Conservation (phyloP, 495 filamentous ascomycete species). For the Daldinia bambusicola region DNA sequence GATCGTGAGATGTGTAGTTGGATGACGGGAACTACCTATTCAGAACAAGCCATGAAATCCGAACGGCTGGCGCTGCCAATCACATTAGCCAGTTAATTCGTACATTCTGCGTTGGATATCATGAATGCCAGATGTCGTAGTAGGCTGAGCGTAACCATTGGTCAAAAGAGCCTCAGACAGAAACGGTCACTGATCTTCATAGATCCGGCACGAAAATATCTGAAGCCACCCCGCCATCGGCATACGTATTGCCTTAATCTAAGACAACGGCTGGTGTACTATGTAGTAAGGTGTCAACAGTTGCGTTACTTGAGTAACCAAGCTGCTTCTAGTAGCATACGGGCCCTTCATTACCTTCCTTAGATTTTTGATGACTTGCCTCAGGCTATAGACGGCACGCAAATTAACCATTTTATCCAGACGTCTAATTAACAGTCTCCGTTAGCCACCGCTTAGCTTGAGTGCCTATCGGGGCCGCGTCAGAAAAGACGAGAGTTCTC, state of each 20-base stretch:
- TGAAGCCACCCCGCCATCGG: conserved; percentile 25
- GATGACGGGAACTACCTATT: not conserved
- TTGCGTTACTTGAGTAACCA: not conserved
- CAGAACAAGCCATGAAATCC: not conserved
- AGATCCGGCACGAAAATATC: conserved; percentile 1
- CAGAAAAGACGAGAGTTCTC: too few species aligned
- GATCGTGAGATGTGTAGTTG: too few species aligned
- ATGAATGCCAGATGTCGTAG: not conserved
- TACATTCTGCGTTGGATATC: not conserved
- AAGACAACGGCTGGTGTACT: not conserved
- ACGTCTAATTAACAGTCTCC: conserved; percentile 4
- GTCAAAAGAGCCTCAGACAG: conserved; percentile 35
- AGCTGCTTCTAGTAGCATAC: not conserved
- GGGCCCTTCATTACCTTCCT: not conserved
- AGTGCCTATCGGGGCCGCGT: too few species aligned
- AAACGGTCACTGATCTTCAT: conserved; percentile 6
- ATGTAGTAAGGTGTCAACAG: not conserved
- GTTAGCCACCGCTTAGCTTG: too few species aligned
- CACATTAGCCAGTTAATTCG: not conserved
- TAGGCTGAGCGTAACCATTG: conserved; percentile 15
- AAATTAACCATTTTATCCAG: conserved; percentile 38
- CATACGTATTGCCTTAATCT: not conserved
- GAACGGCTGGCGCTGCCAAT: not conserved
- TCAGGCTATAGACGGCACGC: conserved; percentile 30
- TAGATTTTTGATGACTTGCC: conserved; percentile 15